These are phyloP conservation scores for Acrasis kona DNA, from an alignment of 78 protist genomes.

Conservation along the genomic window DNA sequence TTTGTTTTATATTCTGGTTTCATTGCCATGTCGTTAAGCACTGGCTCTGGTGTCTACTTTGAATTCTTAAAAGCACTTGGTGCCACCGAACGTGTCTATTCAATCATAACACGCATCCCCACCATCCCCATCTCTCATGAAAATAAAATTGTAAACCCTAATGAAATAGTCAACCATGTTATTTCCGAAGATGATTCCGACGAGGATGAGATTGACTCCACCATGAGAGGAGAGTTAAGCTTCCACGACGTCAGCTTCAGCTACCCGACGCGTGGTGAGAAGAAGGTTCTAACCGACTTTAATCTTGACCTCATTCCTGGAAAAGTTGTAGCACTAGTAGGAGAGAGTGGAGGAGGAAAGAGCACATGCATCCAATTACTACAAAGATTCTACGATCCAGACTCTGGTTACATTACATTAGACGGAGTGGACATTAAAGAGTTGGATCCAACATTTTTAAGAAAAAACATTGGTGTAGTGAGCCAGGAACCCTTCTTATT, in stretches of 20 bases:
- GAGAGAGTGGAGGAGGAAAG: constrained; percentile 81
- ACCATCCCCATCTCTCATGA: neutral
- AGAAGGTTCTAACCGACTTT: constrained; percentile 25
- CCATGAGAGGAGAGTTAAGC: constrained; percentile 35
- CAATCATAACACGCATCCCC: neutral
- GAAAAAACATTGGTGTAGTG: neutral
- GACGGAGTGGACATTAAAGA: neutral
- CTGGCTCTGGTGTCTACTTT: neutral
- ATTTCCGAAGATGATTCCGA: too few species aligned
- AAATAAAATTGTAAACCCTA: neutral
- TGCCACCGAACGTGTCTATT: neutral
- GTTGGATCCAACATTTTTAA: neutral
- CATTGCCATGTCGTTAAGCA: neutral
- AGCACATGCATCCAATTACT: constrained; percentile 1
- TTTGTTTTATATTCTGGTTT: neutral
- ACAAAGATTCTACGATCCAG: neutral
- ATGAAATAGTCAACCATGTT: constrained; percentile 55
- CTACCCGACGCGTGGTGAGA: constrained; percentile 61
- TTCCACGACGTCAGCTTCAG: constrained; percentile 63
- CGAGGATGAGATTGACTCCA: neutral
- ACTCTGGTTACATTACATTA: neutral
- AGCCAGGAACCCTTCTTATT: neutral
- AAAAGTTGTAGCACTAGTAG: constrained; percentile 68
- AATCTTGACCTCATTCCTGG: constrained; percentile 39
- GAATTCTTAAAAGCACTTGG: neutral